A percentile compares a stretch with the other conserved stretches of the same genome.
phyloP scores from a whole-genome alignment of 441 rosid species.

The Populus hybrid region DNA sequence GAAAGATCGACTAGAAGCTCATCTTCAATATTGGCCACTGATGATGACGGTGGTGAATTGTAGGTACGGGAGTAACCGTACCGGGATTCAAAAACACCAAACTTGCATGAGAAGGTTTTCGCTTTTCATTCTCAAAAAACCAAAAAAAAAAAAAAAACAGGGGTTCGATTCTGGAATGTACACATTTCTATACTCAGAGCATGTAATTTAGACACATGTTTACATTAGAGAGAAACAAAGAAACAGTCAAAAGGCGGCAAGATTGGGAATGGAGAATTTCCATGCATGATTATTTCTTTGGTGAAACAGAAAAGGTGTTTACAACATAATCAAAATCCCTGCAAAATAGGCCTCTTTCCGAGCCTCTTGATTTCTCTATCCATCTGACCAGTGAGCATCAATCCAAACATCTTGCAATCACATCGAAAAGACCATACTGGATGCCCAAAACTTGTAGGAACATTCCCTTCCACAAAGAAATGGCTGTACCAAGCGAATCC shows the following conservation, averaged over 20 bases:
- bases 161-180: not conserved
- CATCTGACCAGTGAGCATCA: conserved; percentile 93
- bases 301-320: conserved; percentile 1
- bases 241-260: conserved; percentile 1
- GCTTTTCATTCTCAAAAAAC: too few relatives aligned
- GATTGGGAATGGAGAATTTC: not conserved
- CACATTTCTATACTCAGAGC: too few relatives aligned
- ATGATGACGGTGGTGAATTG: too few relatives aligned
- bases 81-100: too few relatives aligned
- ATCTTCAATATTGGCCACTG: too few relatives aligned
- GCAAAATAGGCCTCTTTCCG: conserved; percentile 83
- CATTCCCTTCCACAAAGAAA: conserved; percentile 89
- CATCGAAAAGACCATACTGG: conserved; percentile 89
- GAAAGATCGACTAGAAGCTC: too few relatives aligned
- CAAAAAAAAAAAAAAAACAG: too few relatives aligned
- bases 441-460: conserved; percentile 82
- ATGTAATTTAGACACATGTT: not conserved
- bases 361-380: conserved; percentile 95
- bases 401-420: conserved; percentile 89
- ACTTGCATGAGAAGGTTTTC: too few relatives aligned
- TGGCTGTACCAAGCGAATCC: conserved; percentile 96
- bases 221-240: not conserved
- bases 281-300: conserved; percentile 6
- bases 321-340: conserved; percentile 35
- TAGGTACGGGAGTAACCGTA: too few relatives aligned